Base-by-base conservation (phyloP, 768 basidiomycete species). In the Boletus rubroflammeus region DNA sequence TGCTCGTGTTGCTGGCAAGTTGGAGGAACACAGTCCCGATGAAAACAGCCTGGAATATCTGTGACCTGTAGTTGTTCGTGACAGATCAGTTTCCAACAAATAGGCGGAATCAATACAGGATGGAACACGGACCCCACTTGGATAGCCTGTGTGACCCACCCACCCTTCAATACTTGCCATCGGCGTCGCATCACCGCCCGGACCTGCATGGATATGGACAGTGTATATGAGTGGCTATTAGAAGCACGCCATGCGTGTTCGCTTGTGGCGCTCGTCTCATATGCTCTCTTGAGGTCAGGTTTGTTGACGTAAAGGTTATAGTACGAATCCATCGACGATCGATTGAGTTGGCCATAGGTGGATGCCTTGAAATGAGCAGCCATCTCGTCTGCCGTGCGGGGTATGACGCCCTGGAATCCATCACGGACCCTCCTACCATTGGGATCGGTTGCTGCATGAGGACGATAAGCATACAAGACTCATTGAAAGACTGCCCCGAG, bases 341-440 rank as follows among this genome's bases (percentile, higher is more conserved):
- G 68, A 65, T 85, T 85, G 8, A 56, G 57, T 26, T 64, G 57
- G 17, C 77, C 77, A 0, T 75, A 34, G 10, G 68, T 41, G 3
- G 81, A 82, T 15, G 64, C 58, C 47, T 59, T 67, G 64, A 80
- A 83, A 58, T 77, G 70, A 2, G 72, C 62, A 0, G 76, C 84
- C 57, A 88, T 84, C 62, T 88, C 84, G 3, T 67, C 73, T 1
- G 86, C 77, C 0, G 81, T 81, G 31, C 75, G 74, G 1, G 86
- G 86, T 0, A 75, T 71, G 15, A 67, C 67, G 1, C 54, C 50
- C 15, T 73, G 69, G 40, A 75, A 70, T 3, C 75, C 78, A 1
- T 68, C 46, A 21, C 81, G 78, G 5, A 75, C 63, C 17, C 75
- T 79, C 44, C 88, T 84, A 0, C 77, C 82, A 21, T 74, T 74